These are phyloP conservation scores for Selaginella tamariscina DNA, from an alignment of 75 land plant species.

Conservation along the genomic window DNA sequence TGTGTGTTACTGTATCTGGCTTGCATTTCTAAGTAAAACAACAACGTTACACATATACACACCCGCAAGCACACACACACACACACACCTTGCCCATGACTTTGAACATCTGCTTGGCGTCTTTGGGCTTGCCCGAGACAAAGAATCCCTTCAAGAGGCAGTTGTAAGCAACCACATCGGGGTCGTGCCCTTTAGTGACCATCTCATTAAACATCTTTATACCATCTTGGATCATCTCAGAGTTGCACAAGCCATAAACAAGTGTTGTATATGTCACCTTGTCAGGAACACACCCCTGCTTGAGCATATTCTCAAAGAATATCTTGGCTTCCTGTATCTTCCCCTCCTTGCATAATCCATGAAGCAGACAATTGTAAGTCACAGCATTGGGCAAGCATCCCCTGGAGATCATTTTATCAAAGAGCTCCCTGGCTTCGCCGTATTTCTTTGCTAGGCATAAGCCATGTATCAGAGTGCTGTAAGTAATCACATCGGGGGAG, in stretches of 20 bases:
- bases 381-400: slow-evolving; percentile 44
- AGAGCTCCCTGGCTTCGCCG: slow-evolving; percentile 43
- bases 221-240: not conserved
- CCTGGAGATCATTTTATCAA: slow-evolving; percentile 40
- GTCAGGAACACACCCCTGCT: not conserved
- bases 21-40: not conserved
- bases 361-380: slow-evolving; percentile 54
- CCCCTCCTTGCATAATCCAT: slow-evolving; percentile 41
- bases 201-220: not conserved
- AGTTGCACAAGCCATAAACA: not conserved
- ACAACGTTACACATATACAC: no score
- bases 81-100: no score
- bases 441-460: slow-evolving; percentile 49
- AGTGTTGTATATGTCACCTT: not conserved
- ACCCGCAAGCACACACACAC: no score
- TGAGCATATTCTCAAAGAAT: slow-evolving; percentile 37
- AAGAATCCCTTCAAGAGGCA: not conserved
- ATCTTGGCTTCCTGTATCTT: slow-evolving; percentile 56
- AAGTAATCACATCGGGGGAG: slow-evolving; percentile 45
- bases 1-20: not conserved
- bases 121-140: not conserved
- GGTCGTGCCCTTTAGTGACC: not conserved
- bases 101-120: not conserved
- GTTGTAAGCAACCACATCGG: not conserved
- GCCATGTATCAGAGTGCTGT: slow-evolving; percentile 63